Base-by-base conservation (phyloP, 1,139 yeast genomes). In the Taphrina populina region DNA sequence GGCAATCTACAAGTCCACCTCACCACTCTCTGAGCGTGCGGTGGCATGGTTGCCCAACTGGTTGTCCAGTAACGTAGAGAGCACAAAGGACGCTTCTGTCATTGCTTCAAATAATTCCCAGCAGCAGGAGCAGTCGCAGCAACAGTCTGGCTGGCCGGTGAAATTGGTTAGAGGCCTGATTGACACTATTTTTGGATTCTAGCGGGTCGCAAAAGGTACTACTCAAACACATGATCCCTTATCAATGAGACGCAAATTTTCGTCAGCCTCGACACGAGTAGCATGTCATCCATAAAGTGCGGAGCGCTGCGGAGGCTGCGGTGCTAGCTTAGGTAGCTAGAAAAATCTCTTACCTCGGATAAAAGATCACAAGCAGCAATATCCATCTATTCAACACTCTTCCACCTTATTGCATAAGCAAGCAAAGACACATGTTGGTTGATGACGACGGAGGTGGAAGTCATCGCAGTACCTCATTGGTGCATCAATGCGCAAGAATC, bases 171-270 rank as follows among this genome's bases (percentile, higher is more conserved):
- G 3, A 73, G 76, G 45, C 70, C 73, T 2, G 83, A 87, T 13
- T 84, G 86, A 0, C 97, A 92, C 67, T 96, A 88, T 64, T 69
- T 87, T 58, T 77, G 88, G 1, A 73, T 88, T 34, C 69, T 90
- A 37, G 83, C 30, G 30, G 8, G 30, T 27, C 30, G 10, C 10
- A 8, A 27, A 27, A 27, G 8, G 11, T 8, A 8, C 11, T 27
- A 11, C 11, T 27, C 30, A 27, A 27, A 27, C 8, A 27, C 8
- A 11, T 27, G 11, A 27, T 27, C 11, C 30, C 10, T 8, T 27
- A 27, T 27, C 8, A n/a, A 83, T 61, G 76, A 11, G 37, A 30
- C 15, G 11, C n/a, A n/a, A n/a, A n/a, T n/a, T n/a, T n/a, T n/a
- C n/a, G n/a, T n/a, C n/a, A n/a, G n/a, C n/a, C n/a, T n/a, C n/a